Conservation (phyloP, 305 asterid genomes). For the Coffea humblotiana region DNA sequence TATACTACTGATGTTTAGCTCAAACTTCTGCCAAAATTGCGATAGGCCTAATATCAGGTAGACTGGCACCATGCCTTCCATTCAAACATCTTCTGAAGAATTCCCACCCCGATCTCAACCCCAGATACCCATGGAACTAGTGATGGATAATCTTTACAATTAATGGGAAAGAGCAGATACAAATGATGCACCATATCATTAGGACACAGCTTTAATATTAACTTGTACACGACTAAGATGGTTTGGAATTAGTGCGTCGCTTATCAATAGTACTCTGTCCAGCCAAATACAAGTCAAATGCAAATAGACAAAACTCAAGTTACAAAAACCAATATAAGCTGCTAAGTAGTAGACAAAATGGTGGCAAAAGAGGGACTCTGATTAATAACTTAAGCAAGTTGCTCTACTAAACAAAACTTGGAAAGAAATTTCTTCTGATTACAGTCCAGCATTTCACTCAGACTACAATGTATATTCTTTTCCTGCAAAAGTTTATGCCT, state of each 20-base stretch:
- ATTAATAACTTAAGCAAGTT: slow-evolving; percentile 26
- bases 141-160: background rate
- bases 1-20: background rate
- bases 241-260: background rate
- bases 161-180: background rate
- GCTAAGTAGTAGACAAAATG: slow-evolving; percentile 6
- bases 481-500: slow-evolving; percentile 65
- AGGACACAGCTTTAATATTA: background rate
- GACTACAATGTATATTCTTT: slow-evolving; percentile 57
- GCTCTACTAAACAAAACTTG: slow-evolving; percentile 62
- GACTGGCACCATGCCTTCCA: background rate
- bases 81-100: background rate
- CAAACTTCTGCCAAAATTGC: too few species aligned
- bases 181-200: background rate
- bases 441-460: slow-evolving; percentile 94
- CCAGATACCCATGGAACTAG: background rate
- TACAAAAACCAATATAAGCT: slow-evolving; percentile 11
- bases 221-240: background rate
- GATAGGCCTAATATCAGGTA: background rate
- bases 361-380: background rate
- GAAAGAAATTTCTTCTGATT: slow-evolving; percentile 70
- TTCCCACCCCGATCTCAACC: background rate
- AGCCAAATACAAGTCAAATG: background rate
- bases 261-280: background rate
- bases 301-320: background rate